phyloP scores from a whole-genome alignment of 176 grass and related monocot genomes.

The Chloris gayana region DNA sequence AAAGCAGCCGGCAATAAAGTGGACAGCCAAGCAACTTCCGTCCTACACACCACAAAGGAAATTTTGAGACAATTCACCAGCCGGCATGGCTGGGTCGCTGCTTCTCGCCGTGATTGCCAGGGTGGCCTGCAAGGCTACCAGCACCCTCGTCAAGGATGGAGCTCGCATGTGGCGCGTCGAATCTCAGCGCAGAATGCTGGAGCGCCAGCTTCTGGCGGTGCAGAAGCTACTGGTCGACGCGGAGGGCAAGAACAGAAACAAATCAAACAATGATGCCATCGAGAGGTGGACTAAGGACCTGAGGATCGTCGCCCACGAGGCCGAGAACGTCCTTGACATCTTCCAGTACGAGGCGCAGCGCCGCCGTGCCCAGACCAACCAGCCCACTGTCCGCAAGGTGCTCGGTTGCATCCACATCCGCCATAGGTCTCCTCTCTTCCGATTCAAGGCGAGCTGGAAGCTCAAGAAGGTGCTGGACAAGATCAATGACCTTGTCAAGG shows the following conservation, averaged over 20 bases:
- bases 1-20: too few species aligned
- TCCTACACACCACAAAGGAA: too few species aligned
- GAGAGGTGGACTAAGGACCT: conserved; percentile 24
- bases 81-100: conserved; percentile 8
- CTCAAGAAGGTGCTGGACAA: too few species aligned
- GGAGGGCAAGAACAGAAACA: conserved; percentile 1
- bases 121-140: background rate
- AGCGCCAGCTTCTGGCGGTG: background rate
- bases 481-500: too few species aligned
- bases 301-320: conserved; percentile 31
- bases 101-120: background rate
- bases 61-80: too few species aligned
- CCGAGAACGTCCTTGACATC: conserved; percentile 47
- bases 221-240: conserved; percentile 5
- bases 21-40: too few species aligned
- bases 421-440: too few species aligned
- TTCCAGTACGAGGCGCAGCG: conserved; percentile 41
- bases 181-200: too few species aligned
- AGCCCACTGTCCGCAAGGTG: too few species aligned
- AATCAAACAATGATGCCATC: background rate
- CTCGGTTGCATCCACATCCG: background rate
- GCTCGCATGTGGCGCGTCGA: too few species aligned
- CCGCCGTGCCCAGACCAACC: background rate
- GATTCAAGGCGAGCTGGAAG: background rate
- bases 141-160: background rate